Conservation (phyloP, 257 asterid genomes). For the Schizonepeta tenuifolia region DNA sequence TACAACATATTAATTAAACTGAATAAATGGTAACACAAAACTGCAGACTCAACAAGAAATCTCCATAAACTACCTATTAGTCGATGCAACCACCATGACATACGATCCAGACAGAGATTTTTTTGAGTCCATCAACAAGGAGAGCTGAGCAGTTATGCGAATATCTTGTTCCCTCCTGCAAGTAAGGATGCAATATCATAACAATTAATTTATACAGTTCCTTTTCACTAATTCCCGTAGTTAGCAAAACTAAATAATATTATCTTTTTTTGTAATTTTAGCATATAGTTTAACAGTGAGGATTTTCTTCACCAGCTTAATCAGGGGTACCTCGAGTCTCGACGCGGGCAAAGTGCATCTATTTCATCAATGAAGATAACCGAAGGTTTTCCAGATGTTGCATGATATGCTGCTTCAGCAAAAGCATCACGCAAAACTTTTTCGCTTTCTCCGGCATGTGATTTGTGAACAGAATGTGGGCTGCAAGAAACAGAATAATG, state of each 20-base stretch:
- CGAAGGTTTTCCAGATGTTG: slow-evolving; percentile 75
- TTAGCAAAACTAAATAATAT: slow-evolving; percentile 7
- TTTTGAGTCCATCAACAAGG: slow-evolving; percentile 84
- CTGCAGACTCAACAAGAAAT: slow-evolving; percentile 6
- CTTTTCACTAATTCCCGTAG: slow-evolving; percentile 9
- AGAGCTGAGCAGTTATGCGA: slow-evolving; percentile 88
- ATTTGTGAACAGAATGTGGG: slow-evolving; percentile 78
- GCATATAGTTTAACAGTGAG: slow-evolving; percentile 19
- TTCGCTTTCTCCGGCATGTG: slow-evolving; percentile 94
- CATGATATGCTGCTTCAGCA: slow-evolving; percentile 73
- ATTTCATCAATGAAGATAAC: slow-evolving; percentile 95
- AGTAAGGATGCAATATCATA: slow-evolving; percentile 26
- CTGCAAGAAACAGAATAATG: slow-evolving; percentile 45
- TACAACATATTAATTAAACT: neutral
- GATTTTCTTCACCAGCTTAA: neutral
- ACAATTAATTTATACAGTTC: slow-evolving; percentile 9
- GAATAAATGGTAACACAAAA: neutral
- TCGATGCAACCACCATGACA: slow-evolving; percentile 92
- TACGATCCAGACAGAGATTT: slow-evolving; percentile 57
- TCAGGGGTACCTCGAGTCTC: slow-evolving; percentile 74
- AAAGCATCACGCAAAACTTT: slow-evolving; percentile 81
- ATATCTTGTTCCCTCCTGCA: slow-evolving; percentile 84
- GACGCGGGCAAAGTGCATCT: slow-evolving; percentile 89
- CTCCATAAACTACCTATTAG: slow-evolving; percentile 68
- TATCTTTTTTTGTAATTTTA: slow-evolving; percentile 9